These are phyloP conservation scores for Emmonsia crescens DNA, from an alignment of 2,329 filamentous ascomycete species.

Conservation along the genomic window DNA sequence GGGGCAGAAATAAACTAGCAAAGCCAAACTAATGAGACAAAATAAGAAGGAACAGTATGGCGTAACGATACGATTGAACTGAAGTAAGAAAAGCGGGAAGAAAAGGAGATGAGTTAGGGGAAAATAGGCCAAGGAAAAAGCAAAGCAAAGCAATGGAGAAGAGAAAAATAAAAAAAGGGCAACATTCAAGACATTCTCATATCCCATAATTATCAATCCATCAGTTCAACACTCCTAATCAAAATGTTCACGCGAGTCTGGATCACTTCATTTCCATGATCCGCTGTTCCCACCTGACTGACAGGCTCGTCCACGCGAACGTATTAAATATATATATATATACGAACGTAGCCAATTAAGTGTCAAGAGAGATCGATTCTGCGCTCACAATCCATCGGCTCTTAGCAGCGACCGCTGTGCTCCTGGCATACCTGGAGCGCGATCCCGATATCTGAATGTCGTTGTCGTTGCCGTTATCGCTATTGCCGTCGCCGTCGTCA, in stretches of 20 bases:
- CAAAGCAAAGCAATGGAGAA: neutral
- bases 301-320: neutral
- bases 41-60: neutral
- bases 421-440: neutral
- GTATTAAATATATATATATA: neutral
- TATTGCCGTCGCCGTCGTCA: neutral
- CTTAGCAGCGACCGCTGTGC: neutral
- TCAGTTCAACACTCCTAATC: neutral
- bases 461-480: neutral
- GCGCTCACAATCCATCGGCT: neutral
- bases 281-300: neutral
- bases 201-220: neutral
- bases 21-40: neutral
- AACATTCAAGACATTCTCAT: neutral
- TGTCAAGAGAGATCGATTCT: neutral
- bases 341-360: neutral
- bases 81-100: neutral
- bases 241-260: neutral
- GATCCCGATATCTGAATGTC: neutral
- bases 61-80: neutral
- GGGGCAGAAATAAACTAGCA: neutral
- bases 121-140: neutral
- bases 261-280: neutral
- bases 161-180: neutral
- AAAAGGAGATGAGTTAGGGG: neutral